Conservation (phyloP, 768 basidiomycete species). For the Boletus subcaerulescens region DNA sequence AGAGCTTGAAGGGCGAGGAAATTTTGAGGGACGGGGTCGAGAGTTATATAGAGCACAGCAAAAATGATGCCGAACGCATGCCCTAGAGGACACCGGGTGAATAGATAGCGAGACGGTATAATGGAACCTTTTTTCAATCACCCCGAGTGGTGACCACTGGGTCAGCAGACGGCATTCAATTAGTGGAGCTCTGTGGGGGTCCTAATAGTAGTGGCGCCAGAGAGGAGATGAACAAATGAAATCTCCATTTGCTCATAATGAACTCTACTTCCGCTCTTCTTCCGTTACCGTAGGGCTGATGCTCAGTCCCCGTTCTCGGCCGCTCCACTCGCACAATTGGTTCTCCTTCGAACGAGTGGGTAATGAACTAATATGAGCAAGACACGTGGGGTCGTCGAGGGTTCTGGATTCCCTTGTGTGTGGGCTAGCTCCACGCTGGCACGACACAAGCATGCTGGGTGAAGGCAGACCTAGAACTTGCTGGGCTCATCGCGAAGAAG, state of each 20-base stretch:
- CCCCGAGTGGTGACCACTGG: background rate
- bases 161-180: background rate
- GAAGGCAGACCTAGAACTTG: no score
- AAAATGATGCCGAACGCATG: conserved; percentile 4
- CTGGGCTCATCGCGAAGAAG: background rate
- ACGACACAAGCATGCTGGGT: no score
- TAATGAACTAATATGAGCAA: background rate
- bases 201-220: background rate
- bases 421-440: background rate
- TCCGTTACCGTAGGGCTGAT: background rate
- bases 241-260: background rate
- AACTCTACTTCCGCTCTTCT: background rate
- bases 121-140: no score
- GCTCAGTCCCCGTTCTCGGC: background rate
- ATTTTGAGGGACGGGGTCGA: background rate
- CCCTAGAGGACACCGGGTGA: background rate
- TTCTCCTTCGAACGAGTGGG: background rate
- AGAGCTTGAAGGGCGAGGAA: background rate
- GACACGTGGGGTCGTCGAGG: background rate
- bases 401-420: background rate
- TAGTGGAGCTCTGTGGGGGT: background rate
- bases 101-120: background rate
- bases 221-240: background rate
- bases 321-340: background rate
- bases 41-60: conserved; percentile 6